A percentile compares a stretch with the other conserved stretches of the same genome.
Conservation (phyloP, 108 stramenopile species). For the Asterionellopsis glacialis region DNA sequence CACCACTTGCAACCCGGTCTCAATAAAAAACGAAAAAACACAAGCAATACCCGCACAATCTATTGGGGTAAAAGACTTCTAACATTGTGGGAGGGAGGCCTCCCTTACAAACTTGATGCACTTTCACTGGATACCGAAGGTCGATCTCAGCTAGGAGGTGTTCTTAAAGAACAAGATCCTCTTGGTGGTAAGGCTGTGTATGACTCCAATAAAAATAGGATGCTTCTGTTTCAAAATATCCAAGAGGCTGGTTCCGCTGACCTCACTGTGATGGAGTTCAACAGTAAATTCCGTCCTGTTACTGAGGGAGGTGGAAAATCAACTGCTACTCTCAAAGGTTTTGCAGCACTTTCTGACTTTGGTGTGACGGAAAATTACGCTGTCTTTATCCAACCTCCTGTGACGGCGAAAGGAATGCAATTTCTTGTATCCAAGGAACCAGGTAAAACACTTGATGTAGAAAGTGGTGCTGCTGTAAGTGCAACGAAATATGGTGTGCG, state of each 20-base stretch:
- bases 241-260: constrained; percentile 50
- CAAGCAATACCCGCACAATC: constrained; percentile 65
- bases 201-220: constrained; percentile 57
- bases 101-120: constrained; percentile 79
- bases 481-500: constrained; percentile 5
- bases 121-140: constrained; percentile 78
- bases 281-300: constrained; percentile 61
- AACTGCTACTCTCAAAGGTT: constrained; percentile 47
- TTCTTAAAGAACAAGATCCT: constrained; percentile 61
- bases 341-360: constrained; percentile 76
- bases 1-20: constrained; percentile 77
- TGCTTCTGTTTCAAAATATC: constrained; percentile 55
- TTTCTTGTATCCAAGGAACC: constrained; percentile 77
- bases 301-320: constrained; percentile 48
- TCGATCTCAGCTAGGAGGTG: constrained; percentile 70
- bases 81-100: constrained; percentile 75
- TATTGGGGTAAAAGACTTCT: constrained; percentile 75
- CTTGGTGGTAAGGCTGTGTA: constrained; percentile 55
- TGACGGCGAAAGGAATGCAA: constrained; percentile 67
- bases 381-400: constrained; percentile 58
- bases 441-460: constrained; percentile 41
- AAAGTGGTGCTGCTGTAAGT: constrained; percentile 34
- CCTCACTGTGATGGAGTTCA: constrained; percentile 73
- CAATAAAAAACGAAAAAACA: constrained; percentile 79
- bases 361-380: constrained; percentile 74